phyloP scores from a whole-genome alignment of 2,329 filamentous ascomycete genomes.

The Paracamarosporium sp. region DNA sequence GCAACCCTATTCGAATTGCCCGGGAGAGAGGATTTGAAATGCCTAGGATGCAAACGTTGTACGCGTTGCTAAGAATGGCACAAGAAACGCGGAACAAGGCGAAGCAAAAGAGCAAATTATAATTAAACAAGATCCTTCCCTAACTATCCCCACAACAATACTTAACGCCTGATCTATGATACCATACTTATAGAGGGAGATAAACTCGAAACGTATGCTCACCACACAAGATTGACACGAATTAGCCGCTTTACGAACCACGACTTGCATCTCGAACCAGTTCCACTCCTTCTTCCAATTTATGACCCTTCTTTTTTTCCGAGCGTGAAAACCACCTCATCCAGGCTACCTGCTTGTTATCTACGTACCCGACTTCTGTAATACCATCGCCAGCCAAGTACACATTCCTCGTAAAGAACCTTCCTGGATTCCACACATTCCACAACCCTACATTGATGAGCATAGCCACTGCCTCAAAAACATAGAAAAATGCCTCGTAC shows the following conservation, averaged over 20 bases:
- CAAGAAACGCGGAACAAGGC: slow-evolving; percentile 60
- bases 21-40: slow-evolving; percentile 68
- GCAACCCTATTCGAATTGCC: slow-evolving; percentile 73
- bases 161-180: too few species aligned
- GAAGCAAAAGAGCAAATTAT: slow-evolving; percentile 31
- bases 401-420: slow-evolving; percentile 52
- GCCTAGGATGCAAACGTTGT: slow-evolving; percentile 70
- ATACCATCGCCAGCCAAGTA: slow-evolving; percentile 43
- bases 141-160: too few species aligned
- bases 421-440: slow-evolving; percentile 56
- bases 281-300: neutral
- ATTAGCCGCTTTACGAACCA: too few species aligned
- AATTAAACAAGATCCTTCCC: neutral
- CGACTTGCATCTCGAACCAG: too few species aligned
- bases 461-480: slow-evolving; percentile 58
- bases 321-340: neutral
- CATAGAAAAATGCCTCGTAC: slow-evolving; percentile 57
- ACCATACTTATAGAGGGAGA: too few species aligned
- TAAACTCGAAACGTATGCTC: too few species aligned
- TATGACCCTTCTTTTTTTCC: neutral
- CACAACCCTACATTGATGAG: slow-evolving; percentile 55
- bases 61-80: slow-evolving; percentile 69
- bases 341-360: neutral
- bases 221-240: too few species aligned
- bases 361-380: neutral